Conservation (phyloP, 768 basidiomycete genomes). For the Chalciporus sphaerocephalus region DNA sequence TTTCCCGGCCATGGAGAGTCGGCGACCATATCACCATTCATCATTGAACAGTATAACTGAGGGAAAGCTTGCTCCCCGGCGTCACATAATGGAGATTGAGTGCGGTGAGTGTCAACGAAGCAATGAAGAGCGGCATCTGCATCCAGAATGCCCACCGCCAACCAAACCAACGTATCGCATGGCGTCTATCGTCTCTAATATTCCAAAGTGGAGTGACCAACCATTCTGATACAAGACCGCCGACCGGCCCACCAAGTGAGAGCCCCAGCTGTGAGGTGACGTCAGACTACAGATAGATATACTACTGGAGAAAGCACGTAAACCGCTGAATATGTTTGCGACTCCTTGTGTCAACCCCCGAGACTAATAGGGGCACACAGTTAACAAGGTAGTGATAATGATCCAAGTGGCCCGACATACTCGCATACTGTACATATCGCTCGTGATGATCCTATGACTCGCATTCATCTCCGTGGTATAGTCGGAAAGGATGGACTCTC, state of each 20-base stretch:
- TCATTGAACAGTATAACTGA: not conserved
- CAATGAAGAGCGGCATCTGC: constrained; percentile 7
- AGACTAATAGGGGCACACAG: not conserved
- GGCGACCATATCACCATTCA: not conserved
- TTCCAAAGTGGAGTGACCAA: not conserved
- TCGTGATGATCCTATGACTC: constrained; percentile 8
- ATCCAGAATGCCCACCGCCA: constrained; percentile 16
- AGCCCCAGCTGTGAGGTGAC: not conserved
- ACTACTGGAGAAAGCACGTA: not conserved
- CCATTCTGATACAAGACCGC: constrained; percentile 12
- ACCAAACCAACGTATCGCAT: constrained; percentile 8
- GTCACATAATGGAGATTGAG: constrained; percentile 6
- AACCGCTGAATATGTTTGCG: not conserved
- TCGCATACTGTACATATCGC: constrained; percentile 11
- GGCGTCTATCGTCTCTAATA: not conserved
- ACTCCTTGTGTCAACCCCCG: not conserved
- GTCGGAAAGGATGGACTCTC: not conserved
- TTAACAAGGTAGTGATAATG: not conserved
- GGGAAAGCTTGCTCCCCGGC: constrained; percentile 4
- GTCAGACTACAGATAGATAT: not conserved
- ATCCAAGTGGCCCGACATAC: constrained; percentile 1
- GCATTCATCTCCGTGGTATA: not conserved
- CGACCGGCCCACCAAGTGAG: constrained; percentile 9
- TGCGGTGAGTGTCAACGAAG: constrained; percentile 4
- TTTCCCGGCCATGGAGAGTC: constrained; percentile 5